Base-by-base conservation (phyloP, 352 stramenopile genomes). In the Pythium rhizo-oryzae region DNA sequence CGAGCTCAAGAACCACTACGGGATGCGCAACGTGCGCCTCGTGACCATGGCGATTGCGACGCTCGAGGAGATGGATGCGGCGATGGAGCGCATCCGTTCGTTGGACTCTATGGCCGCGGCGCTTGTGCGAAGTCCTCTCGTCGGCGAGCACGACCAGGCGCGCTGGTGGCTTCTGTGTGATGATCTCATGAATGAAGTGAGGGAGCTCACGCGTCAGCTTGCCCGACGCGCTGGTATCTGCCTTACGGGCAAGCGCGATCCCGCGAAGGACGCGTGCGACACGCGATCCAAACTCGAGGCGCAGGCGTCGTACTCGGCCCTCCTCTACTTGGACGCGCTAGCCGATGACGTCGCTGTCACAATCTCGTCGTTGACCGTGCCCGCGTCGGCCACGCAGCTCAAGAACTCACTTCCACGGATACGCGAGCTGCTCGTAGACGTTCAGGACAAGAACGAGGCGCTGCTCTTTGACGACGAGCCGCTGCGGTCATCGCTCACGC, bases 191-290 rank as follows among this genome's bases (percentile, higher is more conserved):
- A 81, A 4, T n/a, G 64, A 69, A n/a, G 56, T 65, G 8, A 69
- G 80, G 1, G 84, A 92, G 19, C 57, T 89, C 33, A 62, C 75
- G 16, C 30, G 79, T 8, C 24, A 86, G 16, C 65, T 92, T 5
- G 82, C 85, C 8, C 85, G 84, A 35, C 85, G 85, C 30, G 75
- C 81, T 0, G 84, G 82, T 9, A 85, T 94, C 33, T 91, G 82
- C 30, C 67, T 92, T 37, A 78, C 73, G 1, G 85, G 85, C 9
- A 92, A 94, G 46, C 78, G 84, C 15, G 71, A 89, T 39, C 47
- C 58, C 12, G 55, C 69, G 0, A 86, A 83, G 44, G 84, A 91
- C 53, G 66, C 71, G 6, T 16, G 46, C 8, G 85, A 94, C 53
- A 75, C 65, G 0, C 81, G 85, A 7, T 88, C 82, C 8, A 28